These are phyloP conservation scores for Epichloe glyceriae DNA, from an alignment of 2,329 filamentous ascomycete genomes.

Conservation along the genomic window DNA sequence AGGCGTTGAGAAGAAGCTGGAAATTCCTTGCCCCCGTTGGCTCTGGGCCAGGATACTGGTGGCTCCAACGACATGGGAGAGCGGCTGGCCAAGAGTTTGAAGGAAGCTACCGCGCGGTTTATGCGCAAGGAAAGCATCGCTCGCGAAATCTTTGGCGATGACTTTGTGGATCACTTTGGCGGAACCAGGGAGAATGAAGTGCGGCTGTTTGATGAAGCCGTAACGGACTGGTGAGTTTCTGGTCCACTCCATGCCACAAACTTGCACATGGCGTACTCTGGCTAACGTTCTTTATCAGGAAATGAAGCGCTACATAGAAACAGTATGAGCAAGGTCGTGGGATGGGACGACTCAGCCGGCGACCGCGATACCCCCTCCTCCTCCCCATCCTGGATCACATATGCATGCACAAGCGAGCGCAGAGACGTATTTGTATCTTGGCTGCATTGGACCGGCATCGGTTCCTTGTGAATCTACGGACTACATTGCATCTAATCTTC, in stretches of 20 bases:
- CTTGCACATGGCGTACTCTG: not conserved
- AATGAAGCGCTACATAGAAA: slow-evolving; percentile 47
- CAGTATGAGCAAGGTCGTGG: slow-evolving; percentile 2
- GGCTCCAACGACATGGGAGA: slow-evolving; percentile 57
- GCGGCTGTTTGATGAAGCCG: slow-evolving; percentile 83
- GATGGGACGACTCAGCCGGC: not conserved
- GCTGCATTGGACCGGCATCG: too few species aligned
- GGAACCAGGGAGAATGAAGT: slow-evolving; percentile 89
- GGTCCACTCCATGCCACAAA: too few species aligned
- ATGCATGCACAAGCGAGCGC: too few species aligned
- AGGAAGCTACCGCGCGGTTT: slow-evolving; percentile 73
- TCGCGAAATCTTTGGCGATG: slow-evolving; percentile 86
- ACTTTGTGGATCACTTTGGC: slow-evolving; percentile 90
- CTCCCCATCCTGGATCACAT: too few species aligned
- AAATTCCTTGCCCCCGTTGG: slow-evolving; percentile 73
- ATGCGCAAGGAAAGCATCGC: slow-evolving; percentile 69
- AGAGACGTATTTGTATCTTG: too few species aligned
- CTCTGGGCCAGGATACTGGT: slow-evolving; percentile 73
- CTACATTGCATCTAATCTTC: too few species aligned
- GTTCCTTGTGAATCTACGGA: too few species aligned
- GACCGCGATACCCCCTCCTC: not conserved
- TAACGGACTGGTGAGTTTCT: slow-evolving; percentile 78
- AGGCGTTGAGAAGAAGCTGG: slow-evolving; percentile 83
- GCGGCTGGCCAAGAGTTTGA: slow-evolving; percentile 69
- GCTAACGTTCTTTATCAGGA: slow-evolving; percentile 34